Evolutionary conservation across 1,284 basidiomycete genomes (phyloP).

Genomic region (Acaromyces ingoldii): DNA sequence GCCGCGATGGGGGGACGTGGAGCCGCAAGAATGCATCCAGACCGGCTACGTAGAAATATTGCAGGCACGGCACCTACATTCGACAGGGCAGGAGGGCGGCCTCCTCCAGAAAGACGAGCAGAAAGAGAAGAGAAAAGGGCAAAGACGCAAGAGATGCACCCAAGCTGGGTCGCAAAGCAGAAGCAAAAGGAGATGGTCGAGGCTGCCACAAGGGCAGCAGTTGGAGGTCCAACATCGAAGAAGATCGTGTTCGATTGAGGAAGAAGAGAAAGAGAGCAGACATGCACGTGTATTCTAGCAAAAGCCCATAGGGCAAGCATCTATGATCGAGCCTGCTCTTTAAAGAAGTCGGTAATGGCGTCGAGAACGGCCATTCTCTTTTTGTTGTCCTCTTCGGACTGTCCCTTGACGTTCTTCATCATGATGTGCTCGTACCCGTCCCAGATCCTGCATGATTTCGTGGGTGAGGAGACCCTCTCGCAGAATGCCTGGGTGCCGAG

Average conservation of each 20-base stretch:
- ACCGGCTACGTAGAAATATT: no score
- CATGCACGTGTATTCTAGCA: no score
- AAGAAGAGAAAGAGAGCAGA: no score
- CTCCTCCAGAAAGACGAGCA: no score
- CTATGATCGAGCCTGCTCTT: slow-evolving; percentile 5
- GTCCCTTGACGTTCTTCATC: slow-evolving; percentile 50
- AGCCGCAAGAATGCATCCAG: no score
- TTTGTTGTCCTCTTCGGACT: slow-evolving; percentile 27
- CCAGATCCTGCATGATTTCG: slow-evolving; percentile 55
- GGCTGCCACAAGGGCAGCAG: slow-evolving; percentile 18
- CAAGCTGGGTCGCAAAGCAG: slow-evolving; percentile 43
- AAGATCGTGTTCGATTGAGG: slow-evolving; percentile 39
- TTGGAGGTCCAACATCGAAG: slow-evolving; percentile 11
- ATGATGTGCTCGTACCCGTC: slow-evolving; percentile 56
- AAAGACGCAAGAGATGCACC: slow-evolving; percentile 25
- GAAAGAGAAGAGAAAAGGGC: slow-evolving; percentile 11
- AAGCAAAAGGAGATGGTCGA: slow-evolving; percentile 38
- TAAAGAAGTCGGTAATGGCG: slow-evolving; percentile 20
- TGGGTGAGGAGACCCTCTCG: slow-evolving; percentile 47
- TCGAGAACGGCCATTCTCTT: slow-evolving; percentile 31
- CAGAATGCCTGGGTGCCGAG: slow-evolving; percentile 53
- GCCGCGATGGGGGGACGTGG: no score
- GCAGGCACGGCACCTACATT: slow-evolving; percentile 5
- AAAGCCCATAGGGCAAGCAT: no score
- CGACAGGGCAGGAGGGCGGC: no score